A percentile compares a stretch with the other conserved stretches of the same genome.
Conservation (phyloP, 2,329 filamentous ascomycete species). For the Beauveria sp. region DNA sequence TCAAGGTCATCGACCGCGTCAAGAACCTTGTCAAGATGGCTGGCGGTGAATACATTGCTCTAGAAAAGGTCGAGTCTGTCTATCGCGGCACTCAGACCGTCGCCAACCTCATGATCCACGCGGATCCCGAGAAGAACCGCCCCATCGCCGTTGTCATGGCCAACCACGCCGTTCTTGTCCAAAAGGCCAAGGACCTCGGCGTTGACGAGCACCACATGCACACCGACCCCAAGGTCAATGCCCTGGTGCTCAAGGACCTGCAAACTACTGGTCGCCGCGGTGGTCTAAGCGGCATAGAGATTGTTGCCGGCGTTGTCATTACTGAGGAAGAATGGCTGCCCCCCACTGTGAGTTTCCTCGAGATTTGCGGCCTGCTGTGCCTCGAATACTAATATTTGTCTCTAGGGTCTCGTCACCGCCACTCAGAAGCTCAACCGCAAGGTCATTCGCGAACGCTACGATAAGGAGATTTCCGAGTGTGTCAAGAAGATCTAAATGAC, state of each 20-base stretch:
- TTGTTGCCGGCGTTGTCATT: constrained; percentile 67
- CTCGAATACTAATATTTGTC: constrained; percentile 15
- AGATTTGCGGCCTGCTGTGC: no score
- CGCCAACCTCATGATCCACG: constrained; percentile 81
- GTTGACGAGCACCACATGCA: constrained; percentile 63
- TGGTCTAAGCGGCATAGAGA: constrained; percentile 64
- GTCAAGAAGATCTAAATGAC: constrained; percentile 21
- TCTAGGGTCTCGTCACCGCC: constrained; percentile 51
- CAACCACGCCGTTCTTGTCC: constrained; percentile 55
- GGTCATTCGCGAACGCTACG: constrained; percentile 41
- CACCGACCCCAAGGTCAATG: constrained; percentile 56
- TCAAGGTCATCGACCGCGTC: constrained; percentile 88
- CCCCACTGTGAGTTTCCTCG: constrained; percentile 60
- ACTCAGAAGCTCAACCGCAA: constrained; percentile 54
- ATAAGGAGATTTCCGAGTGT: constrained; percentile 40
- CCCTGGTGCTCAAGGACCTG: constrained; percentile 58
- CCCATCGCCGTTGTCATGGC: constrained; percentile 75
- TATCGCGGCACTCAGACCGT: constrained; percentile 77
- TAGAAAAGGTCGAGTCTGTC: constrained; percentile 90
- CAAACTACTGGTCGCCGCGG: constrained; percentile 56
- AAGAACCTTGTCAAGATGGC: constrained; percentile 97
- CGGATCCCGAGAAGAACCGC: constrained; percentile 64
- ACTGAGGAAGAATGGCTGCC: constrained; percentile 86
- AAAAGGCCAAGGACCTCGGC: constrained; percentile 51
- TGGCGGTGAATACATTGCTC: constrained; percentile 91